Evolutionary conservation across 495 filamentous ascomycete species (phyloP), one percentile per base, ranked within the genome.

Genomic region (Thermochaetoides thermophila): DNA sequence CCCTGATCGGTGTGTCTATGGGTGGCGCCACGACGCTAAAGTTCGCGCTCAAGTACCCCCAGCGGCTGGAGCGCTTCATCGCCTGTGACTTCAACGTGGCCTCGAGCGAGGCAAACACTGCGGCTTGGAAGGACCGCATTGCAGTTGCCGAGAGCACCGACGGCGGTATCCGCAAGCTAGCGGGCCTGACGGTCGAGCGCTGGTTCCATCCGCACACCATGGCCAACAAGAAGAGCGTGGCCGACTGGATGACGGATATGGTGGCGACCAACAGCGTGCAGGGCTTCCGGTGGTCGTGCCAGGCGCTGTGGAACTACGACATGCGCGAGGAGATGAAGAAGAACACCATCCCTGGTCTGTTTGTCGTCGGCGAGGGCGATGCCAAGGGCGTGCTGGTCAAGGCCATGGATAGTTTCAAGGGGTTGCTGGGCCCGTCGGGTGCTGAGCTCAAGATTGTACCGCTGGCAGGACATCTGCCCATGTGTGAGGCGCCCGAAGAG

Each of bases 301-400:
- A 78, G 44, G 80, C 82, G 5, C 63, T 89, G 31, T 85, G 73
- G 55, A 64, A 74, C 31, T 86, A 86, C 53, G 71, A 89, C 50
- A 58, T 89, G 53, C 68, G 64, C 27, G 63, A 60, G 12, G 59
- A 67, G 38, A 76, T 85, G 73, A 63, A 60, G 42, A 38, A 27
- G 0, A 71, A 69, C 17, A 50, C 48, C 4, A 73, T 83, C 0
- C 68, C 68, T 2, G 76, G 71, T 0, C 45, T 77, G 35, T 73
- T 84, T 35, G 64, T 81, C 2, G 81, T 74, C 0, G 82, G 82
- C 1, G 71, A 69, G 5, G 68, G 68, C 1, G 82, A 89, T 52
- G 61, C 49, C 3, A 61, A 55, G 39, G 82, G 82, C 2, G 74
- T 78, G 1, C 48, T 89, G 26, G 78, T 81, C 1, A 70, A 70